Evolutionary conservation across 768 basidiomycete genomes (phyloP), one percentile per base, ranked within the genome.

Genomic region (Leucosporidium scottii): DNA sequence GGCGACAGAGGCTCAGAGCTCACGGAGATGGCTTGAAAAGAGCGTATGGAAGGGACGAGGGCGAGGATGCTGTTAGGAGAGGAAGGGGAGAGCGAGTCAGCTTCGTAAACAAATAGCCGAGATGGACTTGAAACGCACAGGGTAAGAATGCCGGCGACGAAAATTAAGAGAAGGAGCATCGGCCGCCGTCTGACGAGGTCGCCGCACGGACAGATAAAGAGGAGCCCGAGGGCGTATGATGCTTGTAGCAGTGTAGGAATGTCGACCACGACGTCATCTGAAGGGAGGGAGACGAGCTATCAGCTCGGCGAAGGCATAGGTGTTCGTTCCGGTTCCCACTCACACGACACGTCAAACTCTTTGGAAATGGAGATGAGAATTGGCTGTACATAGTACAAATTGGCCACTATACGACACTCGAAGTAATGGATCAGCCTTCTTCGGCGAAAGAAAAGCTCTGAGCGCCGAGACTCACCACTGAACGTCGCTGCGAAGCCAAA

Each of bases 131-230:
- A 59, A 39, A 92, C 81, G 0, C 87, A 90, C 59, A 93, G 85
- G 0, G 87, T 85, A 5, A 94, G 80, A 6, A 81, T 73, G 0
- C 83, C 82, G 0, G 86, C 84, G 27, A 83, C 57, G 1, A 82
- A 71, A 49, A 87, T 79, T 25, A 90, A 78, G 17, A 81, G 66
- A 27, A 93, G 80, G 36, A 88, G 82, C 0, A 94, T 81, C 54
- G 85, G 86, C 18, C 91, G 82, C 47, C 91, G 81, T 25, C 87
- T 86, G 34, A 91, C 82, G 27, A 93, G 82, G 76, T 94, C 91
- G 12, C 92, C 91, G 0, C 91, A 80, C 1, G 92, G 91, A 0
- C 88, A 84, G 62, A 93, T 84, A 51, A 92, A 77, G 4, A 92
- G 77, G 10, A 91, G 81, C 1, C 89, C 89, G 12, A 57, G 25